A percentile compares a stretch with the other conserved stretches of the same genome.
These are phyloP conservation scores for Yarrowia yakushimensis DNA, from an alignment of 805 yeast genomes.

Conservation along the genomic window DNA sequence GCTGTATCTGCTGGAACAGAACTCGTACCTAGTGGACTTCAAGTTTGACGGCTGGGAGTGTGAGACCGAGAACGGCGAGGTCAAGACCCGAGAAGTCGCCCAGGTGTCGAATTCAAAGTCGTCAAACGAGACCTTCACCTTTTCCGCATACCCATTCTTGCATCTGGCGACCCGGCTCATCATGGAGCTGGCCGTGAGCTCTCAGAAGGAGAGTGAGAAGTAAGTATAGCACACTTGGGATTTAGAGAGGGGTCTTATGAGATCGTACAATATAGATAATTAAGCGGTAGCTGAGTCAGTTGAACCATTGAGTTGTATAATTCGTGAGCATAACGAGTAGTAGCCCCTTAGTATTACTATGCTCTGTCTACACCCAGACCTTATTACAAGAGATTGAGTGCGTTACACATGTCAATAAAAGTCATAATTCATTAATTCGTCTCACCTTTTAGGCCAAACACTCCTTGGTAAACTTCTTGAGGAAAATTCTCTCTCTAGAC, in stretches of 20 bases:
- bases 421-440: neutral
- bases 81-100: slow-evolving; percentile 27
- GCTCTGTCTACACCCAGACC: no score
- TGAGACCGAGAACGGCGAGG: slow-evolving; percentile 25
- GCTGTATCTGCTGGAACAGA: slow-evolving; percentile 90
- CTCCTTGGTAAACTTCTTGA: slow-evolving; percentile 30
- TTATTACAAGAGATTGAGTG: no score
- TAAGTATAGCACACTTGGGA: neutral
- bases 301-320: no score
- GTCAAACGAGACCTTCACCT: slow-evolving; percentile 66
- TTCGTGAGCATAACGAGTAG: no score
- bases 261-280: slow-evolving; percentile 15
- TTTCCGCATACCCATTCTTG: slow-evolving; percentile 91
- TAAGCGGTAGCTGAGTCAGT: neutral
- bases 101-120: slow-evolving; percentile 19
- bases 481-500: slow-evolving; percentile 31
- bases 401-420: neutral
- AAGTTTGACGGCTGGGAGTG: slow-evolving; percentile 96
- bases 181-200: slow-evolving; percentile 95
- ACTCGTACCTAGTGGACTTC: slow-evolving; percentile 84
- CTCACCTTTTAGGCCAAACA: neutral
- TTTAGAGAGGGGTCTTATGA: neutral
- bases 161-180: slow-evolving; percentile 88
- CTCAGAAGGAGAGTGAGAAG: slow-evolving; percentile 46
- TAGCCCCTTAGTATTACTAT: no score